A percentile compares a stretch with the other conserved stretches of the same genome.
Evolutionary conservation across 176 grass and related monocot species (phyloP).

Genomic region (Microstegium vimineum): DNA sequence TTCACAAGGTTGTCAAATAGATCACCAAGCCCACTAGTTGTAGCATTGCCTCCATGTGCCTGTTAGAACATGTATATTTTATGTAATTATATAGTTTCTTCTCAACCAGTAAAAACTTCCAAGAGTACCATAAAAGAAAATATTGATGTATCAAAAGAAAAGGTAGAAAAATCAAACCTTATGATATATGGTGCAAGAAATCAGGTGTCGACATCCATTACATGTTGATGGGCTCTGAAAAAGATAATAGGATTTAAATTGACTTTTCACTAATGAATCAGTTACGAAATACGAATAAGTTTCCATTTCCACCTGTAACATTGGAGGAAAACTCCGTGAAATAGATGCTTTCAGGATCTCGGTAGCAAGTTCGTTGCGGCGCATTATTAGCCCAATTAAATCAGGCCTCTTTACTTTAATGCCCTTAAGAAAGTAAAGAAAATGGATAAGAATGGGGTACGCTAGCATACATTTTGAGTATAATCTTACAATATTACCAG

Average conservation of each 20-base stretch:
- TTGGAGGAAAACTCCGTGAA: conserved; percentile 67
- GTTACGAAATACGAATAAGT: background rate
- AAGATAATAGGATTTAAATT: conserved; percentile 8
- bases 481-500: conserved; percentile 52
- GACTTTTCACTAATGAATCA: conserved; percentile 20
- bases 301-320: conserved; percentile 61
- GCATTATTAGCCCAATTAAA: conserved; percentile 89
- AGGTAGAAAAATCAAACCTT: conserved; percentile 45
- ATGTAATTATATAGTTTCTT: background rate
- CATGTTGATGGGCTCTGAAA: conserved; percentile 74
- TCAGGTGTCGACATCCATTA: conserved; percentile 77
- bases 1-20: conserved; percentile 74
- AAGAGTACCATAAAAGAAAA: conserved; percentile 18
- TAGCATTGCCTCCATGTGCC: conserved; percentile 78
- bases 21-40: conserved; percentile 78
- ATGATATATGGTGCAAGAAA: conserved; percentile 76
- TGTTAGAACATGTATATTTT: conserved; percentile 32
- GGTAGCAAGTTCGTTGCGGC: conserved; percentile 87
- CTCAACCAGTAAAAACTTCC: background rate
- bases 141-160: background rate
- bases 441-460: conserved; percentile 22
- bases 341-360: conserved; percentile 86
- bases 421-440: conserved; percentile 51
- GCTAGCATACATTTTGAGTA: conserved; percentile 16
- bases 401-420: conserved; percentile 86